Evolutionary conservation across 2,329 filamentous ascomycete species (phyloP).

Genomic region (Aphanoascus verrucosus): DNA sequence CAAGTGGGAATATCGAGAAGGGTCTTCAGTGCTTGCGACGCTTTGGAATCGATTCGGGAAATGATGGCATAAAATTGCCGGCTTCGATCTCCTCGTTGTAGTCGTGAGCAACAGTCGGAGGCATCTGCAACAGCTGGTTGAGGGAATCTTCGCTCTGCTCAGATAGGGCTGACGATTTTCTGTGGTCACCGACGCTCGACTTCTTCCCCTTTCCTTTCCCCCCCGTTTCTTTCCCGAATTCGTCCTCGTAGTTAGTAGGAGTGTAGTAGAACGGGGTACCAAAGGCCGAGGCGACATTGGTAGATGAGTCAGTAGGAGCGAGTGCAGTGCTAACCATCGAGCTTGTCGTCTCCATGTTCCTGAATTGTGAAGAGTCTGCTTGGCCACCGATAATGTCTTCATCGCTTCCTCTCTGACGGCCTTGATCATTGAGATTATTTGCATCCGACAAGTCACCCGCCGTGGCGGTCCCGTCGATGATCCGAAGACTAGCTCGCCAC

Average conservation of each 20-base stretch:
- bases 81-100: constrained; percentile 23
- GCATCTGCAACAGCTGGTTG: constrained; percentile 13
- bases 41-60: constrained; percentile 14
- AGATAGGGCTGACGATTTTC: not conserved
- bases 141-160: constrained; percentile 12
- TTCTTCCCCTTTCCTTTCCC: not conserved
- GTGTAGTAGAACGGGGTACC: constrained; percentile 1
- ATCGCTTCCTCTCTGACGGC: constrained; percentile 19
- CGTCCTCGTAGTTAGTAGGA: constrained; percentile 7
- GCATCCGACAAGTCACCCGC: constrained; percentile 21
- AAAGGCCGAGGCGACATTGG: constrained; percentile 9
- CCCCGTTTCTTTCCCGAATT: constrained; percentile 2
- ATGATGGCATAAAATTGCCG: constrained; percentile 21
- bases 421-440: constrained; percentile 23
- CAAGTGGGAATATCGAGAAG: too few species aligned
- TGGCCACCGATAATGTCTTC: constrained; percentile 16
- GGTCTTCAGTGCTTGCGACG: constrained; percentile 12
- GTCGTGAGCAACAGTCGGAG: constrained; percentile 18
- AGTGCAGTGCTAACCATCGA: constrained; percentile 32
- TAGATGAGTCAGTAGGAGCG: constrained; percentile 17
- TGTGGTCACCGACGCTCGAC: not conserved
- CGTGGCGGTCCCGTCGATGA: constrained; percentile 31
- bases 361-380: constrained; percentile 19
- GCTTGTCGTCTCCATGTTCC: constrained; percentile 29
- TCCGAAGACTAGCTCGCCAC: constrained; percentile 38